Evolutionary conservation across 352 stramenopile species (phyloP), one percentile per base, ranked within the genome.

Genomic region (Pythium periplocum): DNA sequence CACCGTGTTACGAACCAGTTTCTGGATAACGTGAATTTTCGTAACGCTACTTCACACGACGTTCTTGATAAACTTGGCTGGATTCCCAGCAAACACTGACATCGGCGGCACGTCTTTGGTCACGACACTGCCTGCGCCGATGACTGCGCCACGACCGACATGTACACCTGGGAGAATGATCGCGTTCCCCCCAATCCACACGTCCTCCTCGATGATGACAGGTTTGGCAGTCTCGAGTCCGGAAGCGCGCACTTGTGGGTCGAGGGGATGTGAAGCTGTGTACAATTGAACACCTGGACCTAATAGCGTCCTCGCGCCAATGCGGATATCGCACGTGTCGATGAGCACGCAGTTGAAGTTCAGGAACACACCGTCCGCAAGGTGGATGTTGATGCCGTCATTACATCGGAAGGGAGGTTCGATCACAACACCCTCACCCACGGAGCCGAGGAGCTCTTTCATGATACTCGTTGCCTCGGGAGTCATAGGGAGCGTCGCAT

Each of bases 291-390:
- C 79, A 41, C 73, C 69, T 0, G 81, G 83, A 4, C 61, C 85
- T 9, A 93, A 64, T 53, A 94, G 58, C 31, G 69, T 75, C 43
- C 73, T 74, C 12, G 79, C 60, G 5, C 85, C 85, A 50, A 95
- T 86, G 30, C 46, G 74, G 53, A 94, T 83, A 47, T 64, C 50
- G 42, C 74, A 82, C 51, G 77, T 75, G 62, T 95, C 85, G 8
- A 95, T 68, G 30, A 95, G 57, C 32, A 80, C 73, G 49, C 81
- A 93, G 55, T 84, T 81, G 68, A 87, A 90, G 64, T 94, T 95
- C 64, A 89, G 83, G 70, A 82, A 94, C 42, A 90, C 81, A 50
- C 71, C 71, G 36, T 79, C 61, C 7, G 72, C 83, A 36, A 90
- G 36, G 45, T 61, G 43, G 51, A 93, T 79, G 55, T 94, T 89